These are phyloP conservation scores for Colletotrichum musae DNA, from an alignment of 2,329 filamentous ascomycete species.

Conservation along the genomic window DNA sequence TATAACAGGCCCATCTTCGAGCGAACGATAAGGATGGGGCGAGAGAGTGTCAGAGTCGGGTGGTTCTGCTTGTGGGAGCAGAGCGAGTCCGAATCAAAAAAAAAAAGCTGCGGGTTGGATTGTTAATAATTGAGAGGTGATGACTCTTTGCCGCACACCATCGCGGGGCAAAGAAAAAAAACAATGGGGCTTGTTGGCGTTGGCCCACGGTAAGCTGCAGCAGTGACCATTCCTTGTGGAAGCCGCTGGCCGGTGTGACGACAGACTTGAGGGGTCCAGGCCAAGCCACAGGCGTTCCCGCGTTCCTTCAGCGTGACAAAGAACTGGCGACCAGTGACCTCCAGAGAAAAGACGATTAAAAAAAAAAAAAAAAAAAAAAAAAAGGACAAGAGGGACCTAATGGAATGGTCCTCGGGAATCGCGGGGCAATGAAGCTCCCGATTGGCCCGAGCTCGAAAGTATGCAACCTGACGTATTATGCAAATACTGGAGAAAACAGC, in stretches of 20 bases:
- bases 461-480: conserved; percentile 40
- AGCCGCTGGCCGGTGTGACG: conserved; percentile 1
- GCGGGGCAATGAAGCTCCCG: conserved; percentile 19
- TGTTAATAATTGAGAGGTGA: conserved; percentile 24
- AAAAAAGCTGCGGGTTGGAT: conserved; percentile 24
- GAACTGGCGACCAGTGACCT: too few relatives aligned
- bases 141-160: conserved; percentile 41
- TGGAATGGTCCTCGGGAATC: background rate
- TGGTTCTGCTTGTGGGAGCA: background rate
- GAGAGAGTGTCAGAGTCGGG: background rate
- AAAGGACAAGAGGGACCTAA: too few relatives aligned
- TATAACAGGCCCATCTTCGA: conserved; percentile 27
- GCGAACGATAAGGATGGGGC: conserved; percentile 28
- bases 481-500: conserved; percentile 22
- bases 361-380: too few relatives aligned
- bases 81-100: background rate
- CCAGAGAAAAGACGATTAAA: too few relatives aligned
- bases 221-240: too few relatives aligned
- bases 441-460: conserved; percentile 26
- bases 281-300: conserved; percentile 28
- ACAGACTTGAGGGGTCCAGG: conserved; percentile 21
- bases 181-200: conserved; percentile 12
- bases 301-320: background rate
- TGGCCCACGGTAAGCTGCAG: too few relatives aligned
- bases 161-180: conserved; percentile 37